Base-by-base conservation (phyloP, 2,329 filamentous ascomycete species). In the Macroventuria anomochaeta region DNA sequence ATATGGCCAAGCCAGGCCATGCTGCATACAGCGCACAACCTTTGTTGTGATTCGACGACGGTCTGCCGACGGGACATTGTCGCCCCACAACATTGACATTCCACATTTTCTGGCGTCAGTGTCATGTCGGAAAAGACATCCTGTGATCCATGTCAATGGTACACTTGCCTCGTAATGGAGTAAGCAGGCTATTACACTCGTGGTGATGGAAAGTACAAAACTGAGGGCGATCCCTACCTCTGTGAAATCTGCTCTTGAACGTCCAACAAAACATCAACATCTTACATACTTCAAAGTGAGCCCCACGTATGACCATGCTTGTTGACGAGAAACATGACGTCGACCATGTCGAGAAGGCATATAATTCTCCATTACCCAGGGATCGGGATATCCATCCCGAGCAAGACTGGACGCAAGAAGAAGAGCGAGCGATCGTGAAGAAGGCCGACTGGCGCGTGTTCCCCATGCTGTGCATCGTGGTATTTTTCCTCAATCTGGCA, bases 381-480 rank as follows among this genome's bases (percentile, higher is more conserved):
- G 40, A 34, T 15, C 29, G 10, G 6, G 58, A 57, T 13, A 39
- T 17, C 1, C 49, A 61, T 15, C 39, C 38, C 2, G 57, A 64
- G 18, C 57, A 59, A 31, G 67, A 68, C 40, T 73, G 70, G 69
- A 69, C 69, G 10, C 38, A 58, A 12, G 70, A 69, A 36, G 69
- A 73, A 44, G 70, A 73, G 50, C 46, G 46, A 13, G 63, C 61
- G 21, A 55, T 71, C 7, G 62, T 68, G 58, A 59, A 60, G 18
- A 73, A 71, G 57, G 65, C 67, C 12, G 70, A 73, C 39, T 62
- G 54, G 38, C 62, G 63, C 10, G 65, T 72, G 4, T 69, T 72
- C 21, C 69, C 70, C 3, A 73, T 73, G 64, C 58, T 73, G 15
- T 71, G 69, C 43, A 54, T 71, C 15, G 63, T 72, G n/a, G n/a